phyloP scores from a whole-genome alignment of 352 stramenopile species.

The Pythium brachiatum region DNA sequence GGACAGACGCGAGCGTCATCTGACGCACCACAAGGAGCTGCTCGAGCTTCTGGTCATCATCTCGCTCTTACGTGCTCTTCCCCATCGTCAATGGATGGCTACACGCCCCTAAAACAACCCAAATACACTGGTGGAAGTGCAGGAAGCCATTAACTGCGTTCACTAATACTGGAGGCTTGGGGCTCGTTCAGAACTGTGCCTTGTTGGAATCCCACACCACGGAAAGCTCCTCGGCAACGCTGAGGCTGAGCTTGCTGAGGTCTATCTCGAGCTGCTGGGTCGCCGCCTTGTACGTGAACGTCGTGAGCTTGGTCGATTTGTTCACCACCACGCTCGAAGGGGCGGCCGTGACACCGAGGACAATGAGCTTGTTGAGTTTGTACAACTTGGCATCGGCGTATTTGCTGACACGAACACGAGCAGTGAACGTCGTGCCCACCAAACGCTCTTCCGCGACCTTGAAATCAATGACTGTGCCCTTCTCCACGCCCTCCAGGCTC shows the following conservation, averaged over 20 bases:
- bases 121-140: no score
- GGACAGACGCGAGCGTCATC: neutral
- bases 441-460: neutral
- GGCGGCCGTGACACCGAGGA: constrained; percentile 18
- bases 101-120: no score
- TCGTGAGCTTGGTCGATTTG: neutral
- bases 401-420: constrained; percentile 17
- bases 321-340: constrained; percentile 12
- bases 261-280: constrained; percentile 29
- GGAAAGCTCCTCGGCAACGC: constrained; percentile 15
- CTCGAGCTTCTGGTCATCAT: no score
- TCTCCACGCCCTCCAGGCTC: constrained; percentile 29
- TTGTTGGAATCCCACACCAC: constrained; percentile 15
- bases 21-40: neutral
- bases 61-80: no score
- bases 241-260: constrained; percentile 22
- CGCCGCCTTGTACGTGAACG: constrained; percentile 12
- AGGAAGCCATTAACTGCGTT: no score
- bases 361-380: constrained; percentile 27
- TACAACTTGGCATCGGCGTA: constrained; percentile 22
- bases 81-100: no score
- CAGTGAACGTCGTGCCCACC: constrained; percentile 16
- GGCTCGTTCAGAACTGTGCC: neutral
- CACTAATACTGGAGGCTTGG: no score
- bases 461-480: constrained; percentile 39